Evolutionary conservation across 805 yeast species (phyloP).

Genomic region (Saturnispora sekii): DNA sequence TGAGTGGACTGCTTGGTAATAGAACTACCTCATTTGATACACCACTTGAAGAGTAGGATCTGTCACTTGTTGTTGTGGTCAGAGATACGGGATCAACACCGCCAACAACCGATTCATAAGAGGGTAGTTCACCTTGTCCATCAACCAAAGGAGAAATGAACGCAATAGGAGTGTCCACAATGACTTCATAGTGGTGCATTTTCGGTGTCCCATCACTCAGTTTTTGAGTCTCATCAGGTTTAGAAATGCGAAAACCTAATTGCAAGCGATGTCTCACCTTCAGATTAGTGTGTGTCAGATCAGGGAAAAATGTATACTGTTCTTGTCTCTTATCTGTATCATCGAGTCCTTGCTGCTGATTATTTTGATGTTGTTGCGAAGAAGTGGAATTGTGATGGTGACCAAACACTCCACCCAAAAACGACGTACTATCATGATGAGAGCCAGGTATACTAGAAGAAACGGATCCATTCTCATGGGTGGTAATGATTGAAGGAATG

Average conservation of each 20-base stretch:
- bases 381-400: background rate
- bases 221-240: constrained; percentile 38
- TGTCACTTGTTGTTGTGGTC: constrained; percentile 8
- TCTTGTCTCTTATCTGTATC: constrained; percentile 12
- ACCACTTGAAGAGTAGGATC: constrained; percentile 3
- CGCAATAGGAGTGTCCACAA: constrained; percentile 67
- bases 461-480: constrained; percentile 4
- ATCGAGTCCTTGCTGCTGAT: constrained; percentile 10
- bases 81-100: constrained; percentile 3
- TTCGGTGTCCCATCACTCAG: constrained; percentile 28
- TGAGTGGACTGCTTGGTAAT: constrained; percentile 37
- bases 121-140: constrained; percentile 30
- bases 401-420: constrained; percentile 6
- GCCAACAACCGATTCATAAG: constrained; percentile 29
- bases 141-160: constrained; percentile 34
- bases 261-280: constrained; percentile 61
- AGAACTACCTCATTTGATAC: constrained; percentile 33
- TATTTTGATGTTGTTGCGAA: background rate
- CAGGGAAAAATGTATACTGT: constrained; percentile 41
- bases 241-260: constrained; percentile 58
- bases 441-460: constrained; percentile 2
- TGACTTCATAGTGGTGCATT: constrained; percentile 69
- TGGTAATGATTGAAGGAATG: constrained; percentile 5
- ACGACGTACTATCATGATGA: constrained; percentile 1
- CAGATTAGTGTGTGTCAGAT: constrained; percentile 52